Evolutionary conservation across 768 basidiomycete genomes (phyloP).

Genomic region (Tulasnella sp.): DNA sequence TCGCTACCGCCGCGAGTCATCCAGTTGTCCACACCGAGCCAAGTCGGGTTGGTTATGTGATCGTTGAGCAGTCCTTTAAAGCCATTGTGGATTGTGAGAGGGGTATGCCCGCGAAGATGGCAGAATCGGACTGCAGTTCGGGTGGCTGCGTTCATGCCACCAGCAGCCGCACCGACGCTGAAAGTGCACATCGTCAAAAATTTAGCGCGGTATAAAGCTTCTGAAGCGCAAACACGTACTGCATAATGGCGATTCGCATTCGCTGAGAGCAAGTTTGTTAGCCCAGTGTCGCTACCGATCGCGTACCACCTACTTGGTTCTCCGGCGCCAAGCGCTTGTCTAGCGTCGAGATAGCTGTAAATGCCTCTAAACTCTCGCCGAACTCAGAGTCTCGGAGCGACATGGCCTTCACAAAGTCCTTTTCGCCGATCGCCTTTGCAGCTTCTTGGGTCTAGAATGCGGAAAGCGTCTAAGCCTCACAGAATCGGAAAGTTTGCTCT

Average conservation of each 20-base stretch:
- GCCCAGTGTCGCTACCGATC: not conserved
- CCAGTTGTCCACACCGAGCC: constrained; percentile 98
- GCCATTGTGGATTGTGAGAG: constrained; percentile 91
- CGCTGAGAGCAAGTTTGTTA: constrained; percentile 38
- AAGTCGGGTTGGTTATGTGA: constrained; percentile 74
- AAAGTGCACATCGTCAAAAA: constrained; percentile 9
- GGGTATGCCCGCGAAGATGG: constrained; percentile 80
- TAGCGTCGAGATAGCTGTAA: constrained; percentile 53
- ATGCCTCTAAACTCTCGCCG: constrained; percentile 76
- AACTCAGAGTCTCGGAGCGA: constrained; percentile 88
- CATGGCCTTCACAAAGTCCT: constrained; percentile 83
- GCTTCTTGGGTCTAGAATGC: constrained; percentile 70
- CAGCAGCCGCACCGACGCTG: constrained; percentile 94
- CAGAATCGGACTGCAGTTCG: constrained; percentile 92
- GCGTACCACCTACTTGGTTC: not conserved
- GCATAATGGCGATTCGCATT: constrained; percentile 74
- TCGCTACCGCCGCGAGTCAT: constrained; percentile 94
- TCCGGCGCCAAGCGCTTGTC: not conserved
- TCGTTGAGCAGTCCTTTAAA: constrained; percentile 93
- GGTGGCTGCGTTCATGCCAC: constrained; percentile 98
- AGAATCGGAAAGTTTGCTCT: constrained; percentile 14
- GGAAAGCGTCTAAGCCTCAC: not conserved
- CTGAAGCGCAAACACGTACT: constrained; percentile 45
- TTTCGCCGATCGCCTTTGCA: constrained; percentile 66
- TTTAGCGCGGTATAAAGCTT: not conserved